Evolutionary conservation across 2,329 filamentous ascomycete species (phyloP).

Genomic region (Phaeosphaeriaceae sp.): DNA sequence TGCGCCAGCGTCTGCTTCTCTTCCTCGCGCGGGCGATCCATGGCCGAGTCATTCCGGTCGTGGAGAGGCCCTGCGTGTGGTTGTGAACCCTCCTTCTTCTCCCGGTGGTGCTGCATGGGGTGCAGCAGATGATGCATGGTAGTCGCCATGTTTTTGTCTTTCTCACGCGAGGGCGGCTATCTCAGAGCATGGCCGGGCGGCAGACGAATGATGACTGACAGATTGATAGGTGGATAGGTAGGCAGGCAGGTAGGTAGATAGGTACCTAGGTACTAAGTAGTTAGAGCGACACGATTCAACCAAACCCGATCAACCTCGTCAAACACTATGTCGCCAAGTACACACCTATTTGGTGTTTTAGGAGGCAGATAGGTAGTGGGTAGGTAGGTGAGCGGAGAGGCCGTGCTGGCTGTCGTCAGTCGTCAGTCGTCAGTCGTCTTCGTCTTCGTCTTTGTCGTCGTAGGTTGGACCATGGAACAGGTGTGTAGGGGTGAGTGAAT

Average conservation of each 20-base stretch:
- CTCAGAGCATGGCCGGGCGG: conserved; percentile 20
- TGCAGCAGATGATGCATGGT: conserved; percentile 47
- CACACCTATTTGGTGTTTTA: conserved; percentile 7
- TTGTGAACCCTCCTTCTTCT: conserved; percentile 28
- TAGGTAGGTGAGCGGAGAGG: conserved; percentile 25
- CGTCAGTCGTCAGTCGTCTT: too few relatives aligned
- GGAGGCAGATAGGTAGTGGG: conserved; percentile 6
- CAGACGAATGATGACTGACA: too few relatives aligned
- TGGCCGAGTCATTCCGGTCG: conserved; percentile 44
- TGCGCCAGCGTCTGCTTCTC: conserved; percentile 55
- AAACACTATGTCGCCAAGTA: too few relatives aligned
- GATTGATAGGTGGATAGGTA: too few relatives aligned
- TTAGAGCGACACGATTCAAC: too few relatives aligned
- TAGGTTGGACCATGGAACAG: conserved; percentile 31
- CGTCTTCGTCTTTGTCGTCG: too few relatives aligned
- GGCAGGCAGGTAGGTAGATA: too few relatives aligned
- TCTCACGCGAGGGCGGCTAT: conserved; percentile 13
- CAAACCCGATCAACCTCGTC: too few relatives aligned
- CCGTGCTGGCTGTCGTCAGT: conserved; percentile 22
- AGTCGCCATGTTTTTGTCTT: conserved; percentile 44
- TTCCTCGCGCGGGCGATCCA: conserved; percentile 52
- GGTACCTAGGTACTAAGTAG: too few relatives aligned
- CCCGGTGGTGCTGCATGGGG: conserved; percentile 39
- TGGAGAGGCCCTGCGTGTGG: conserved; percentile 30
- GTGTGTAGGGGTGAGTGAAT: conserved; percentile 12